These are phyloP conservation scores for Carex arenaria DNA, from an alignment of 202 grass and related monocot genomes.

Conservation along the genomic window DNA sequence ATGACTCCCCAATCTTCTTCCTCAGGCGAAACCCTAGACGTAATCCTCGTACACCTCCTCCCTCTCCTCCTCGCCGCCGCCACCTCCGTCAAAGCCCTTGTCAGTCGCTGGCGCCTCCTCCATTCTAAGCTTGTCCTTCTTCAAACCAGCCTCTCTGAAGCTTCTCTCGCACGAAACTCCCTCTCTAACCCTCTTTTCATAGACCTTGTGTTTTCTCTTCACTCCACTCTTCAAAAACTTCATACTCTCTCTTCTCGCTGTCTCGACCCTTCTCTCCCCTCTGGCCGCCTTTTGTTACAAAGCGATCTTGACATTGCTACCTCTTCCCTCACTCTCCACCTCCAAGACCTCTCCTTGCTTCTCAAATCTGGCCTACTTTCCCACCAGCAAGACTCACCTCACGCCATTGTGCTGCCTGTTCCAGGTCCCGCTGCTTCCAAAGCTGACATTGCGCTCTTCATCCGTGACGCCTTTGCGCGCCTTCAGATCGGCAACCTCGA, in stretches of 20 bases:
- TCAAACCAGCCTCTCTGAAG: constrained; percentile 40
- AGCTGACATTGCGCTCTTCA: constrained; percentile 52
- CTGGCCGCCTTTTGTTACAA: constrained; percentile 67
- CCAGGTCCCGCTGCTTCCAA: constrained; percentile 42
- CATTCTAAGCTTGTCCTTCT: constrained; percentile 53
- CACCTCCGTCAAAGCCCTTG: constrained; percentile 51
- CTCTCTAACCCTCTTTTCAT: constrained; percentile 50
- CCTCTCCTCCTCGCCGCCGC: constrained; percentile 48
- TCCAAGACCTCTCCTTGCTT: constrained; percentile 73
- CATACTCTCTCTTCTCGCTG: constrained; percentile 46
- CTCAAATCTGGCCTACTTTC: constrained; percentile 56
- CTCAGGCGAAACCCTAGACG: constrained; percentile 35
- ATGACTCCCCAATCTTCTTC: constrained; percentile 7
- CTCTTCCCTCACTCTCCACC: constrained; percentile 58
- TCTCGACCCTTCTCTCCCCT: constrained; percentile 53
- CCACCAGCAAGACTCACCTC: constrained; percentile 20
- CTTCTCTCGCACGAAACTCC: constrained; percentile 31
- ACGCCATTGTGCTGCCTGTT: constrained; percentile 62
- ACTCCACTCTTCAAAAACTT: constrained; percentile 46
- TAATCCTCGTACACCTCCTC: constrained; percentile 57
- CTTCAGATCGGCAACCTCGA: constrained; percentile 87
- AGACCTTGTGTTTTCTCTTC: constrained; percentile 42
- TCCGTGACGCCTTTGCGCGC: constrained; percentile 69
- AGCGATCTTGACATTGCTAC: constrained; percentile 75
- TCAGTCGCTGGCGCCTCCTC: constrained; percentile 58